These are phyloP conservation scores for Pilasporangium apinafurcum DNA, from an alignment of 352 stramenopile genomes.

Conservation along the genomic window DNA sequence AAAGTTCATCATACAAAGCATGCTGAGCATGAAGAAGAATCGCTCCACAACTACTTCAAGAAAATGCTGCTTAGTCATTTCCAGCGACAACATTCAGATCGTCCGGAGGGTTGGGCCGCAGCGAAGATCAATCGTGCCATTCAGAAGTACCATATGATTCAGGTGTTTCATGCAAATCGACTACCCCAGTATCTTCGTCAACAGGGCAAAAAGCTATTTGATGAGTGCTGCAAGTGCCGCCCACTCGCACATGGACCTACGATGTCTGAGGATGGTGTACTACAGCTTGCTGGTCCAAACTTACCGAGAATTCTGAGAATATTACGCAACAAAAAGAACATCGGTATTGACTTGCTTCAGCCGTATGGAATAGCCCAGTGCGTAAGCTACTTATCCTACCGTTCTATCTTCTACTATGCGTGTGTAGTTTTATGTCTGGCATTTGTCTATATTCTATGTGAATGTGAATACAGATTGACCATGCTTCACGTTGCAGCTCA, in stretches of 20 bases:
- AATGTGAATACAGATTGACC: constrained; percentile 25
- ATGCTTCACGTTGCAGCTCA: constrained; percentile 54
- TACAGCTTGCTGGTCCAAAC: constrained; percentile 61
- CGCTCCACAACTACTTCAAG: constrained; percentile 17
- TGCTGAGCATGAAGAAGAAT: constrained; percentile 1
- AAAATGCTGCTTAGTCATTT: constrained; percentile 38
- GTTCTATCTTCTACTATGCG: background rate
- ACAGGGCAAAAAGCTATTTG: constrained; percentile 68
- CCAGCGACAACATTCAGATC: constrained; percentile 12
- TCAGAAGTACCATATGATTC: constrained; percentile 43
- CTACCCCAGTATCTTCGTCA: constrained; percentile 36
- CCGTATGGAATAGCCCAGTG: constrained; percentile 59
- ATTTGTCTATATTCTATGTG: background rate
- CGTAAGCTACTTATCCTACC: too few species aligned
- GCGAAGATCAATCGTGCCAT: constrained; percentile 49
- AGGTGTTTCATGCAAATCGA: constrained; percentile 28
- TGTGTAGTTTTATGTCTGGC: background rate
- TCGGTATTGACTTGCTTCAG: constrained; percentile 51
- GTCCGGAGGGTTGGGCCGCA: constrained; percentile 53
- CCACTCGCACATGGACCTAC: constrained; percentile 44
- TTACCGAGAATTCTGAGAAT: constrained; percentile 56
- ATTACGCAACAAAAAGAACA: constrained; percentile 46
- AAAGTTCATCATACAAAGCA: constrained; percentile 3
- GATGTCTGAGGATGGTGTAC: constrained; percentile 47
- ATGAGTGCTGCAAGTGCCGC: constrained; percentile 67